Evolutionary conservation across 2,329 filamentous ascomycete genomes (phyloP), one percentile per base, ranked within the genome.

Genomic region (Leptographium procerum): DNA sequence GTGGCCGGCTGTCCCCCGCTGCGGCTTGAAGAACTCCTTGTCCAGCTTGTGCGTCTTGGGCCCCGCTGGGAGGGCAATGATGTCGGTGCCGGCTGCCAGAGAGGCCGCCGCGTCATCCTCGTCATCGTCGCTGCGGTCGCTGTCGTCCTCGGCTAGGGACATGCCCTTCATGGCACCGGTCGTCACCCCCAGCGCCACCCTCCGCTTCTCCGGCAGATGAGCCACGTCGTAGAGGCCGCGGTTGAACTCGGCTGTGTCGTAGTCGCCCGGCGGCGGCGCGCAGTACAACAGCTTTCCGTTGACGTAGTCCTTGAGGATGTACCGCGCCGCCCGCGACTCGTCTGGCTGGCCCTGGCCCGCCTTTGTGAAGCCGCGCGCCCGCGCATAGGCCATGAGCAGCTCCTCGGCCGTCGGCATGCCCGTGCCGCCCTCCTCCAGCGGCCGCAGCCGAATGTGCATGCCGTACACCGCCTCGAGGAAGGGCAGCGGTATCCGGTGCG

Each of bases 391-490:
- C 31, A 84, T 79, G 5, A 99, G 81, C 16, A 99, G 69, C 70
- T 99, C 95, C 63, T 88, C 85, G 3, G 88, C 88, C 0, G 90
- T 95, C 14, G 91, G 90, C 0, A 83, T 72, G 24, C 95, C 94
- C 0, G 88, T 96, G 14, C 95, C 95, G 14, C 95, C 95, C 76
- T 99, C 94, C 70, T 97, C 94, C 0, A 87, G 65, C 0, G 91
- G 86, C 8, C 91, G 81, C 0, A 82, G 91, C 60, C 82, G 75
- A 65, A 99, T 96, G 67, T 87, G 87, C 74, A 99, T 91, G 56
- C 94, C 94, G 71, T 99, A 99, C 4, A 96, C 77, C 33, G 91
- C 90, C 71, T 99, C 94, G 6, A 99, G 75, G 75, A 96, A 97
- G 9, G 81, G 74, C 69, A 94, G 85, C 1, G 94, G 95, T 57